Conservation (phyloP, 2,329 filamentous ascomycete species). For the Colletotrichum spaethianum region DNA sequence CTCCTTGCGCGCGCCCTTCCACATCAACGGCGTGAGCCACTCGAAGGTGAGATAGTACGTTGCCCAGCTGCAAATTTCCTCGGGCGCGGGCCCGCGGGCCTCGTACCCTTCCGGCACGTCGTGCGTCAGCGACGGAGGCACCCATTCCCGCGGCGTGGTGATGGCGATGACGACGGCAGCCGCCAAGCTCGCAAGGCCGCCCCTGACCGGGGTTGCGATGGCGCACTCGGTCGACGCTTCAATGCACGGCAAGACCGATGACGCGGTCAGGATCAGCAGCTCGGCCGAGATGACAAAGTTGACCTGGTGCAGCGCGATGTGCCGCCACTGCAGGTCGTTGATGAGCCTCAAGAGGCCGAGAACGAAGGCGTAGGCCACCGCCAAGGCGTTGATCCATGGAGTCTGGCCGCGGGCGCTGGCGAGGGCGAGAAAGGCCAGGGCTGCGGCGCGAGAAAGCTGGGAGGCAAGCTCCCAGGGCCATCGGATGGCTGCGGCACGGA, state of each 20-base stretch:
- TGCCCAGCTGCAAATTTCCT: slow-evolving; percentile 69
- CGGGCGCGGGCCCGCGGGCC: slow-evolving; percentile 58
- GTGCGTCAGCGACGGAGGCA: slow-evolving; percentile 58
- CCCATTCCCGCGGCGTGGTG: slow-evolving; percentile 65
- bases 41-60: slow-evolving; percentile 66
- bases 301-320: slow-evolving; percentile 62
- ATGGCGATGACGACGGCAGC: slow-evolving; percentile 57
- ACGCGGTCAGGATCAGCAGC: slow-evolving; percentile 53
- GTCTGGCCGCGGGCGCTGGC: slow-evolving; percentile 52
- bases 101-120: slow-evolving; percentile 55
- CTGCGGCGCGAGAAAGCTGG: slow-evolving; percentile 56
- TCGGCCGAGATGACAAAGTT: slow-evolving; percentile 60
- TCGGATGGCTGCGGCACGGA: slow-evolving; percentile 55
- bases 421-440: slow-evolving; percentile 56
- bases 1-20: slow-evolving; percentile 60
- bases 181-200: slow-evolving; percentile 54
- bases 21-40: slow-evolving; percentile 65
- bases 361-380: slow-evolving; percentile 57
- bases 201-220: slow-evolving; percentile 47
- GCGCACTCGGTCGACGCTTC: slow-evolving; percentile 52
- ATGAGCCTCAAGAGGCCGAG: slow-evolving; percentile 60
- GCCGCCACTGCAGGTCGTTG: slow-evolving; percentile 60
- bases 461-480: slow-evolving; percentile 60
- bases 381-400: slow-evolving; percentile 54
- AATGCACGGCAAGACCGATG: slow-evolving; percentile 60